A percentile compares a stretch with the other conserved stretches of the same genome.
Conservation (phyloP, 305 asterid species). For the Fraxinus nigra region DNA sequence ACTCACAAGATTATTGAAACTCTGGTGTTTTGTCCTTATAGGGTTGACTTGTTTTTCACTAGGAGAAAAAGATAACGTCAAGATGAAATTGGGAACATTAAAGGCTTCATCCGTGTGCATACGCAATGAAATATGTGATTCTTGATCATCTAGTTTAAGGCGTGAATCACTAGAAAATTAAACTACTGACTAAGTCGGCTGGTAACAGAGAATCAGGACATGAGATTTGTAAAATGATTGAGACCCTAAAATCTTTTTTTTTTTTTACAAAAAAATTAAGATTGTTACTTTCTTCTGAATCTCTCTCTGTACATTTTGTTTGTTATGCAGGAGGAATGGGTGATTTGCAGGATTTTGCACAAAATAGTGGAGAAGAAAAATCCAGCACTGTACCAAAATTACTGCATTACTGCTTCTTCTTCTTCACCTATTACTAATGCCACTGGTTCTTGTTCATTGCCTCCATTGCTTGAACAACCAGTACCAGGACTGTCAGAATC, state of each 20-base stretch:
- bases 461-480: conserved; percentile 45
- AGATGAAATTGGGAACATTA: not conserved
- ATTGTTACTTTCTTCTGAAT: not conserved
- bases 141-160: not conserved
- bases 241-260: not conserved
- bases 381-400: conserved; percentile 25
- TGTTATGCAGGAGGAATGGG: conserved; percentile 81
- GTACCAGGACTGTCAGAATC: conserved; percentile 16
- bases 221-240: not conserved
- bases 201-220: not conserved
- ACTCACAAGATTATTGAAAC: not conserved
- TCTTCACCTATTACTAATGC: not conserved
- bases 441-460: conserved; percentile 26
- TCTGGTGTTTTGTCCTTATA: conserved; percentile 24
- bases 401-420: conserved; percentile 17
- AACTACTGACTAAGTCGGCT: not conserved
- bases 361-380: conserved; percentile 59
- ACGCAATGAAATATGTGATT: not conserved
- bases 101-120: not conserved
- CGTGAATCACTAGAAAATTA: not conserved
- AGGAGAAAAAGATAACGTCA: not conserved
- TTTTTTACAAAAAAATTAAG: too few species aligned
- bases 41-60: conserved; percentile 38
- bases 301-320: not conserved
- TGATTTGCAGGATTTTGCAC: conserved; percentile 76